Evolutionary conservation across 306 rosid genomes (phyloP), one percentile per base, ranked within the genome.

Genomic region (Urtica urens): DNA sequence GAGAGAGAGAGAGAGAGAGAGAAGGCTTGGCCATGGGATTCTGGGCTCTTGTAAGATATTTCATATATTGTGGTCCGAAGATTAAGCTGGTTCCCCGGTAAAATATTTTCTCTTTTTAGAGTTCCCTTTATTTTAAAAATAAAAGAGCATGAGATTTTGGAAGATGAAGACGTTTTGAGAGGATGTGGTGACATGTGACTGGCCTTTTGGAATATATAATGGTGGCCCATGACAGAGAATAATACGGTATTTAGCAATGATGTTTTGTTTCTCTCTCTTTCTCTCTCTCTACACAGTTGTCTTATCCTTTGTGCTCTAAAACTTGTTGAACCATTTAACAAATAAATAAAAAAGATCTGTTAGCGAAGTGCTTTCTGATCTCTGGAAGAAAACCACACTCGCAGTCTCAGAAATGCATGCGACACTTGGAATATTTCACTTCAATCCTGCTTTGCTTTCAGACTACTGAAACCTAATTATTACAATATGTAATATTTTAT

Each of bases 131-230:
- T 23, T 10, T 1, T 14, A 44, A 3, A 33, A n/a, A 23, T 19
- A 28, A 19, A 18, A 18, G 8, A 7, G 14, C 24, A 23, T 1
- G 28, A 19, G 55, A 34, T 49, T 43, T 56, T 37, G 37, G 44
- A 63, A 57, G 65, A 73, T 49, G 63, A 57, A 49, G 72, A 74
- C 70, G 62, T 42, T 52, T 43, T n/a, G 71, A 59, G 62, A 58
- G 69, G 82, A 66, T 81, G 64, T 60, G 58, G 69, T 77, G 80
- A 78, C 86, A 74, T 72, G 78, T 81, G 78, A 81, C 65, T 51
- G 22, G 34, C 67, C 46, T 55, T 69, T 63, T 62, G 66, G 69
- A 74, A 77, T 56, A 30, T 59, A 69, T 60, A 58, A 71, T 75
- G 86, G 77, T 71, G 51, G 21, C 51, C 75, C 78, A 63, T 72